Conservation (phyloP, 2,329 filamentous ascomycete species). For the Acephala macrosclerotiorum region DNA sequence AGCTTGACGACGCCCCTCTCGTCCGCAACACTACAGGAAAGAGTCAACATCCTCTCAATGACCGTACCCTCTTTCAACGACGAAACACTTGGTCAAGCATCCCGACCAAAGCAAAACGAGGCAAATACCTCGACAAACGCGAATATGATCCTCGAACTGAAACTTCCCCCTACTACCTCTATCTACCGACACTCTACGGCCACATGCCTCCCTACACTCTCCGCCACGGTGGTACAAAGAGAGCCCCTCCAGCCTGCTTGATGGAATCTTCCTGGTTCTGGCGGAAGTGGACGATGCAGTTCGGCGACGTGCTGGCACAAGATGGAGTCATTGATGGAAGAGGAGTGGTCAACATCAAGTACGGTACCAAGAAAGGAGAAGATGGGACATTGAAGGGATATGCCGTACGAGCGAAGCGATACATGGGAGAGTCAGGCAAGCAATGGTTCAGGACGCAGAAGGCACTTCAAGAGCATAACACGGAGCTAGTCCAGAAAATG, state of each 20-base stretch:
- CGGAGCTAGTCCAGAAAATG: conserved; percentile 13
- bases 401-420: conserved; percentile 16
- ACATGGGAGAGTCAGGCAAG: conserved; percentile 28
- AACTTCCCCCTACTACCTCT: conserved; percentile 27
- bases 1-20: not conserved
- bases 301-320: conserved; percentile 26
- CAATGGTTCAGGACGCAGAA: conserved; percentile 23
- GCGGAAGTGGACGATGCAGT: conserved; percentile 26
- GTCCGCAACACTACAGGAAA: not conserved
- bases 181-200: conserved; percentile 22
- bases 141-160: conserved; percentile 25
- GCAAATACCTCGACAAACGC: conserved; percentile 24
- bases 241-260: conserved; percentile 16
- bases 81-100: conserved; percentile 10
- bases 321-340: conserved; percentile 29
- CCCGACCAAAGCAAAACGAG: conserved; percentile 16
- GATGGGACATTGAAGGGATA: conserved; percentile 31
- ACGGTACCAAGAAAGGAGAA: conserved; percentile 26
- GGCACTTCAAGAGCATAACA: not conserved
- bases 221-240: conserved; percentile 22
- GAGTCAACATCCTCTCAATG: not conserved
- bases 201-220: conserved; percentile 28
- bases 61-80: conserved; percentile 1
- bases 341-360: conserved; percentile 25
- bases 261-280: conserved; percentile 14